Base-by-base conservation (phyloP, 169 alveolate genomes). In the Cryptosporidium tyzzeri region DNA sequence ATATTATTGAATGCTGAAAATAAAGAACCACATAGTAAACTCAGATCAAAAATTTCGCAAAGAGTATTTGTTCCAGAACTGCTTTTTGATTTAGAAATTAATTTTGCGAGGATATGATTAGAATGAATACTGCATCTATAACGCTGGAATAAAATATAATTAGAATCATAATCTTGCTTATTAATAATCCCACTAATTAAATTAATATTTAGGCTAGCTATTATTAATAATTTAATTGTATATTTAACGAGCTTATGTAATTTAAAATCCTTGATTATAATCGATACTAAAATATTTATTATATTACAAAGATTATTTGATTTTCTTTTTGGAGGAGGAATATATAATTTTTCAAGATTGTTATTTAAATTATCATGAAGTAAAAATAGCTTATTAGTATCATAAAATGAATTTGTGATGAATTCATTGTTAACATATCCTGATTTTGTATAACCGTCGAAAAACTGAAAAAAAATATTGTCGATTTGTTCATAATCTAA, bases 321-420 rank as follows among this genome's bases (percentile, higher is more conserved):
- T 18, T 62, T 80, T 39, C 89, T 80, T 16, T 62, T 65, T 0
- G 80, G 89, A 8, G 26, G 14, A 10, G 89, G 89, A 33, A 80
- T 80, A 33, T 80, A 16, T 21, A 65, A 44, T 59, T 23, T 67
- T 23, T 7, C 39, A 5, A 71, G 33, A 50, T 50, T 50, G 9
- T 23, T 44, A 1, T 9, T 35, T 65, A 7, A 33, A 37, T 65
- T 37, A 0, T 31, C 21, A 9, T 33, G 3, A 59, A 21, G 6
- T 35, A 1, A 10, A 33, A 65, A 33, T 35, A 65, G 33, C 6
- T 23, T 18, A 33, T 37, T 29, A 1, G 12, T 2, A 41, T 70
- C 65, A 21, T 8, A 44, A 0, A 21, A 45, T 33, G 18, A 45
- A 45, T n/a, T 70, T 23, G 65, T 14, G 5, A 45, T 29, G 10